Conservation (phyloP, 331 rosid species). For the Spiraea crenata region DNA sequence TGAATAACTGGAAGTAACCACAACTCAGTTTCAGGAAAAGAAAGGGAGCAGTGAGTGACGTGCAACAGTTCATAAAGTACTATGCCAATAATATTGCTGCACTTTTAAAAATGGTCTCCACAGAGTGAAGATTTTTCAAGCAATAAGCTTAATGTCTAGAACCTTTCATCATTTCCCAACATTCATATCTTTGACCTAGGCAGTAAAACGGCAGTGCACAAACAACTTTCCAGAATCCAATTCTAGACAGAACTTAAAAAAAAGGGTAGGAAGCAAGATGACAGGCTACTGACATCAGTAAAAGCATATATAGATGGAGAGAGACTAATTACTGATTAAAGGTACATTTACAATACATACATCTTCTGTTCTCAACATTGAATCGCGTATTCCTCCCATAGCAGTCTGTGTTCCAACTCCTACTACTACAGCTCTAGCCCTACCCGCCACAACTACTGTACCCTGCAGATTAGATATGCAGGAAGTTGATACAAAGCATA, state of each 20-base stretch:
- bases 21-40: background rate
- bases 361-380: constrained; percentile 91
- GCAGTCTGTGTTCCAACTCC: constrained; percentile 96
- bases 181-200: background rate
- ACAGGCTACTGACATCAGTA: background rate
- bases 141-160: background rate
- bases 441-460: constrained; percentile 94
- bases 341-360: constrained; percentile 47
- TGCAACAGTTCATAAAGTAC: background rate
- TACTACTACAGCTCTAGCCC: constrained; percentile 93
- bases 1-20: constrained; percentile 20
- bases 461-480: constrained; percentile 57
- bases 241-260: background rate
- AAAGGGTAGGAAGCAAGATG: background rate
- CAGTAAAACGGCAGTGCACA: background rate
- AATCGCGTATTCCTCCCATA: constrained; percentile 92
- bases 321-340: background rate
- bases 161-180: background rate
- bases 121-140: background rate
- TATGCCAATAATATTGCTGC: background rate
- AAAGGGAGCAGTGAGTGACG: background rate
- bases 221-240: background rate
- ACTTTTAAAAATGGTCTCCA: background rate
- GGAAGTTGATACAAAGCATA: background rate
- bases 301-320: background rate